Percentiles rank a stretch among this genome's conserved stretches.
Conservation (phyloP, 805 yeast species). For the Schwanniomyces vanrijiae region DNA sequence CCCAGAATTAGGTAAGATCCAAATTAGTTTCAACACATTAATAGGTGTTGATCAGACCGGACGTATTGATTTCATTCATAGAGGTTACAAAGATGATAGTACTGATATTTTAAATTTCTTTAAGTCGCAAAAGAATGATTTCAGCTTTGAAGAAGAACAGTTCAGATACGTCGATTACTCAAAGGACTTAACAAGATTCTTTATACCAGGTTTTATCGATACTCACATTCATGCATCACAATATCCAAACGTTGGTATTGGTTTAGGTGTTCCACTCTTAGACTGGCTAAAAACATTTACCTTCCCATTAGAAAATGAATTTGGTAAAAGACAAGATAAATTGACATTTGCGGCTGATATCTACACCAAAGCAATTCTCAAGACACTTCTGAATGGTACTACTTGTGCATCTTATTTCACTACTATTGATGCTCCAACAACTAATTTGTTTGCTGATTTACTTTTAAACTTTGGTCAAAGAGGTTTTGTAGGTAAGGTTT, state of each 20-base stretch:
- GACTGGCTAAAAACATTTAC: constrained; percentile 91
- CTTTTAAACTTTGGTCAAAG: constrained; percentile 73
- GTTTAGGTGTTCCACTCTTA: constrained; percentile 78
- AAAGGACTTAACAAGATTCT: constrained; percentile 48
- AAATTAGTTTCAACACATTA: constrained; percentile 54
- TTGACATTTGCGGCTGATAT: constrained; percentile 55
- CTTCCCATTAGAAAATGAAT: constrained; percentile 80
- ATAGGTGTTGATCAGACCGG: constrained; percentile 66
- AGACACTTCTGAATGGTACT: constrained; percentile 79
- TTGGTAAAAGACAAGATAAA: constrained; percentile 46
- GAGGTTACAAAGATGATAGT: constrained; percentile 10
- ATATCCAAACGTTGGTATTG: constrained; percentile 53
- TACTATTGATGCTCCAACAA: constrained; percentile 75
- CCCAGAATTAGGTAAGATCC: constrained; percentile 56
- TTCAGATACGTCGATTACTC: constrained; percentile 29
- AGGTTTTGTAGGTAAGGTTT: constrained; percentile 88
- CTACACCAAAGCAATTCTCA: constrained; percentile 64
- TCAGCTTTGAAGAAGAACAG: constrained; percentile 3
- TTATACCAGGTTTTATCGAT: constrained; percentile 54
- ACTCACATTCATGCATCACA: constrained; percentile 49
- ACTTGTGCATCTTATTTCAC: constrained; percentile 93
- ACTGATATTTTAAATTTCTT: constrained; percentile 14
- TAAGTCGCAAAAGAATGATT: constrained; percentile 6
- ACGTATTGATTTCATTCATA: constrained; percentile 41
- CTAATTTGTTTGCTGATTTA: constrained; percentile 73